phyloP scores from a whole-genome alignment of 2,329 filamentous ascomycete species.

The Xylaria digitata region DNA sequence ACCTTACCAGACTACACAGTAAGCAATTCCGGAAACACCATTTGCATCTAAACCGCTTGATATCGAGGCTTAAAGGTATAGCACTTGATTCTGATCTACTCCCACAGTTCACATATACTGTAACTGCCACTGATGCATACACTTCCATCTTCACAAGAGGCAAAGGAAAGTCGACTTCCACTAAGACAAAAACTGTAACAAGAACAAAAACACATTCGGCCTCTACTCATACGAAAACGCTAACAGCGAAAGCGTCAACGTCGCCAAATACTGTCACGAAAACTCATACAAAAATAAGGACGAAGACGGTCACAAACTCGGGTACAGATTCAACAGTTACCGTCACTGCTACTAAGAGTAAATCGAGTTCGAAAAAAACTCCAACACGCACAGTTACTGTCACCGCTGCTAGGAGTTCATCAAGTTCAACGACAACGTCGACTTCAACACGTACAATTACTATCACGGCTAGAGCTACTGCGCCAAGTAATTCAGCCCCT shows the following conservation, averaged over 20 bases:
- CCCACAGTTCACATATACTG: constrained; percentile 18
- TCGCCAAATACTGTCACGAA: constrained; percentile 17
- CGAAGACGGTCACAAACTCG: constrained; percentile 16
- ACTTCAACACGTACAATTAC: constrained; percentile 22
- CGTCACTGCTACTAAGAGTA: not conserved
- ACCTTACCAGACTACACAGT: constrained; percentile 8
- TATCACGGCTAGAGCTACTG: not conserved
- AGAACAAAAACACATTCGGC: not conserved
- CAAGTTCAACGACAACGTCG: not conserved
- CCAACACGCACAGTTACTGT: constrained; percentile 14
- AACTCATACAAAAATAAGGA: constrained; percentile 11
- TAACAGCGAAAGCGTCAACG: not conserved
- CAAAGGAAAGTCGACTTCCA: not conserved
- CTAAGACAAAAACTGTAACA: constrained; percentile 3
- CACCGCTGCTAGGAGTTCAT: not conserved
- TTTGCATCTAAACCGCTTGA: not conserved
- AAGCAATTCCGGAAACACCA: not conserved
- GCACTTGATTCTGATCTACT: not conserved
- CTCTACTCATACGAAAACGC: constrained; percentile 1
- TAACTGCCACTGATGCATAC: constrained; percentile 7
- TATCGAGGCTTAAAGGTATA: not conserved
- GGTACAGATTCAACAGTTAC: constrained; percentile 10
- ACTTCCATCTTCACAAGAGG: constrained; percentile 10
- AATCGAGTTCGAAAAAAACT: not conserved
- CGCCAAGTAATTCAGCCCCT: constrained; percentile 15